Evolutionary conservation across 1,139 yeast species (phyloP), one percentile per base, ranked within the genome.

Genomic region (Diutina rugosa): DNA sequence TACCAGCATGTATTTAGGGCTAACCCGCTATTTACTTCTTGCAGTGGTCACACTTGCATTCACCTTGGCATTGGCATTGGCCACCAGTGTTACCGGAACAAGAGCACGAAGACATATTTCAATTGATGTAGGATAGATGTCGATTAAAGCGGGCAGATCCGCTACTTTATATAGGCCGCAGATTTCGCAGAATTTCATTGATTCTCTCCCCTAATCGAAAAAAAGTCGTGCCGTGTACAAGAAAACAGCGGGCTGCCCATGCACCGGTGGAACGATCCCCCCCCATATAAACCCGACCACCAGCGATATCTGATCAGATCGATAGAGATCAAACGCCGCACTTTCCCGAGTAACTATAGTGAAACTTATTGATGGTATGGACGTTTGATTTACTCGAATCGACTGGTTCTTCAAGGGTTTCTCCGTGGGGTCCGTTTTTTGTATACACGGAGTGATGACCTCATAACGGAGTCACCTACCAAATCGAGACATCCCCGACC

Each of bases 11-110:
- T 32, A 10, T 35, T 10, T 35, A 10, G 14, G 14, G 41, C 41
- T 35, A 35, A 35, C 1, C 26, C 41, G 41, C 41, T 35, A 35
- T 35, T 49, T 49, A 49, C 44, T 49, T 49, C 53, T 49, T 49
- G 53, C 53, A 49, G 18, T 18, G 26, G 21, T 30, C 53, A 49
- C 53, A 49, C 53, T 49, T 49, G 44, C 53, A 49, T 32, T 49
- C 53, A 32, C 53, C 53, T 16, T 16, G 29, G 28, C 53, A 49
- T 18, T 49, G 32, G 48, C 48, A 47, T 28, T 47, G 32, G 21
- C 51, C 51, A 29, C 51, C 38, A 14, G 16, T 29, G 38, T 47
- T 29, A 29, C 51, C 51, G 28, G 51, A 28, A 29, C 51, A 47
- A 29, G 51, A 14, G 29, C 51, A 47, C 18, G 38, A 28, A 47